Base-by-base conservation (phyloP, 2,329 filamentous ascomycete species). In the Diaporthe ampelina region DNA sequence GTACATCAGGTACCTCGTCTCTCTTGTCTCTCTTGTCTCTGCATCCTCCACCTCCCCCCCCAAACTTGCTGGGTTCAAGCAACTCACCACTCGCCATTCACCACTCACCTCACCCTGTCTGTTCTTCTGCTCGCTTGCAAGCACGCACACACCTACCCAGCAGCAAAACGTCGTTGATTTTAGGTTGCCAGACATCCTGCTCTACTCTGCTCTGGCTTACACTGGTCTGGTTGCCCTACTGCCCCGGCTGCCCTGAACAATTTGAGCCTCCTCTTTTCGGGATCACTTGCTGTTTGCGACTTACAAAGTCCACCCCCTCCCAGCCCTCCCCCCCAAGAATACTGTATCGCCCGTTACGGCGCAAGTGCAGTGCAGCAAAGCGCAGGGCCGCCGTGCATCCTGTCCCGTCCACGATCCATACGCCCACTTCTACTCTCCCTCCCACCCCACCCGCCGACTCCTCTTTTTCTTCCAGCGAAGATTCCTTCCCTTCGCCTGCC, bases 391-490 rank as follows among this genome's bases (percentile, higher is more conserved):
- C 29, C 43, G 45, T 68, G 63, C 63, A 68, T 54, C 63, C 45
- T 68, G 48, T 54, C 48, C 63, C 48, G 63, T 68, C 63, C 63
- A 68, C 54, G 63, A 69, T 69, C 56, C 48, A 70, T 70, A 56
- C 56, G 45, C 58, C 65, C 72, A 70, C 57, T 70, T 57, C 43
- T 56, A 70, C 72, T 73, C 65, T 61, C 54, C 56, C 67, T 68
- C 45, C 21, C 56, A 35, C 56, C 65, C 72, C 72, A 74, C 72
- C 24, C 50, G 45, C 43, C 58, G 40, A 54, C 68, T 65, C 57
- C 58, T 74, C 73, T 63, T 72, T 70, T 70, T 57, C 68, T 29
- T 56, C 69, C 50, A 59, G 63, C 73, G 73, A 61, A 61, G 58
- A 63, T 57, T 57, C 54, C 40, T 57, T 70, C 73, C 52, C 61